These are phyloP conservation scores for Eruca vesicaria DNA, from an alignment of 441 rosid species.

Conservation along the genomic window DNA sequence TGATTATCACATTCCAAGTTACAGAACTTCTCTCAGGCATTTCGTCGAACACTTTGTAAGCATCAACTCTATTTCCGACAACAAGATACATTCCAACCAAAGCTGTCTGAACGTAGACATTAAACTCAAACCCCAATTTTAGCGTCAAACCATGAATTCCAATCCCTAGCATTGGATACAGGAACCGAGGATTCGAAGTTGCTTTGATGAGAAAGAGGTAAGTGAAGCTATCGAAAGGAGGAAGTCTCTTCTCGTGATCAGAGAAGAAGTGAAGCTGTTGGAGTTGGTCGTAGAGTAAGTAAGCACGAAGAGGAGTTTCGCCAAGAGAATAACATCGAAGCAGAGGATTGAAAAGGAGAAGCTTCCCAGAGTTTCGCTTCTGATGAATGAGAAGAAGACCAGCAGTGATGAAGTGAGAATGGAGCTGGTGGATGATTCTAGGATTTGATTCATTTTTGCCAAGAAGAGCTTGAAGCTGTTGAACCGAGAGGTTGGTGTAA, in stretches of 20 bases:
- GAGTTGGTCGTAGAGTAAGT: slow-evolving; percentile 53
- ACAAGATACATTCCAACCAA: slow-evolving; percentile 45
- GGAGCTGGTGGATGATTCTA: slow-evolving; percentile 49
- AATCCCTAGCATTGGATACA: slow-evolving; percentile 41
- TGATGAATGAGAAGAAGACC: slow-evolving; percentile 39
- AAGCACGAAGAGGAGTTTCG: slow-evolving; percentile 42
- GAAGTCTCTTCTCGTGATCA: slow-evolving; percentile 12
- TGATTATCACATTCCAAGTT: slow-evolving; percentile 81
- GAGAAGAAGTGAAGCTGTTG: slow-evolving; percentile 37
- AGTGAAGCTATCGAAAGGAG: slow-evolving; percentile 68
- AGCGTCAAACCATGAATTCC: slow-evolving; percentile 59
- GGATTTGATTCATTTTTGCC: slow-evolving; percentile 33
- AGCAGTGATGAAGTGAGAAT: slow-evolving; percentile 43
- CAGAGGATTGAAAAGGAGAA: slow-evolving; percentile 51
- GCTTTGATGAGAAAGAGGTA: slow-evolving; percentile 67
- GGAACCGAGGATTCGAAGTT: slow-evolving; percentile 39
- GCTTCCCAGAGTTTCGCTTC: slow-evolving; percentile 4
- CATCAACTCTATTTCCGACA: slow-evolving; percentile 35
- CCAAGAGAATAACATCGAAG: slow-evolving; percentile 61
- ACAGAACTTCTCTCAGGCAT: slow-evolving; percentile 65
- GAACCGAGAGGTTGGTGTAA: slow-evolving; percentile 20
- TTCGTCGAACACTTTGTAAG: slow-evolving; percentile 56
- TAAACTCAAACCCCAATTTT: slow-evolving; percentile 60
- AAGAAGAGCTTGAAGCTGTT: slow-evolving; percentile 37
- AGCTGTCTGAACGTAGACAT: slow-evolving; percentile 77